These are phyloP conservation scores for Cystobasidium sp. DNA, from an alignment of 1,284 basidiomycete genomes.

Conservation along the genomic window DNA sequence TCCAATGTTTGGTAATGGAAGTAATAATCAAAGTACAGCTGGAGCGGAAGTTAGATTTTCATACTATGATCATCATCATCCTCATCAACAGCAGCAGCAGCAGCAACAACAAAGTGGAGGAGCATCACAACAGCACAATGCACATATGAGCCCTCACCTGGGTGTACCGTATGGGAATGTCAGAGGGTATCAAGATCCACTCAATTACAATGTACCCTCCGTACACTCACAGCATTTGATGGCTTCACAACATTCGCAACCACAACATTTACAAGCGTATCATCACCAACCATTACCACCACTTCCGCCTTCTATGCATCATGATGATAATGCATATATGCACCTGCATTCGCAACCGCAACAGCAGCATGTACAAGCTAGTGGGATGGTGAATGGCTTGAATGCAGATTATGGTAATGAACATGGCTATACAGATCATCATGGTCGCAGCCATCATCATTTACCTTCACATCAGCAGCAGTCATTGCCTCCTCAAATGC, in stretches of 20 bases:
- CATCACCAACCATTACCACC: conserved; percentile 7
- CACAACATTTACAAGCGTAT: conserved; percentile 1
- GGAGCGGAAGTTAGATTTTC: conserved; percentile 13
- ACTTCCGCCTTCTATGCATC: conserved; percentile 14
- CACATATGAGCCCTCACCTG: background rate
- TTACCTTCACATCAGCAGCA: too few species aligned
- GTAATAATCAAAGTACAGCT: background rate
- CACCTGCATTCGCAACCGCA: conserved; percentile 9
- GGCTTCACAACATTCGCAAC: background rate
- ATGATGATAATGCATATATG: conserved; percentile 1
- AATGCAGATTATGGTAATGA: background rate
- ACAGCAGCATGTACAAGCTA: conserved; percentile 4
- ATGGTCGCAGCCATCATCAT: too few species aligned
- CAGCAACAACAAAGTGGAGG: conserved; percentile 5
- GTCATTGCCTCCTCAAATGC: background rate
- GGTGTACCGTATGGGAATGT: conserved; percentile 6
- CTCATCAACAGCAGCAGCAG: conserved; percentile 1
- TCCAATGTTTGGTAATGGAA: background rate
- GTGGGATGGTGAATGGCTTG: conserved; percentile 4
- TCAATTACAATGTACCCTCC: background rate
- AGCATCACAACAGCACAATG: background rate
- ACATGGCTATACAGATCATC: background rate
- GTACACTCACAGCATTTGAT: background rate
- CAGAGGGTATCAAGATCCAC: conserved; percentile 10
- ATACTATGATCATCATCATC: conserved; percentile 4